These are phyloP conservation scores for Lathyrus aphaca DNA, from an alignment of 306 rosid genomes.

Conservation along the genomic window DNA sequence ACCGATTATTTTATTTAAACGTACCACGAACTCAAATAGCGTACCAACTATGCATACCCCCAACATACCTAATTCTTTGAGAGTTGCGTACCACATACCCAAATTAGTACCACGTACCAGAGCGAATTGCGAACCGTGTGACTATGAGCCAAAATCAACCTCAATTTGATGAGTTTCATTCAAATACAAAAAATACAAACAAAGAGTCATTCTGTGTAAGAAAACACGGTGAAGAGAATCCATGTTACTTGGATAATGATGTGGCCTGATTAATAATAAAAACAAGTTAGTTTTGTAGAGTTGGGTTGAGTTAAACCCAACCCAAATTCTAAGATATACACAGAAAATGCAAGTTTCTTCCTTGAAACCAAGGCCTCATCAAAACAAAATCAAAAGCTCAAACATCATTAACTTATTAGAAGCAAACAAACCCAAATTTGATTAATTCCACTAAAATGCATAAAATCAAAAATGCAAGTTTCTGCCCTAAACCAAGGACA, in stretches of 20 bases:
- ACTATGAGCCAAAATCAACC: background rate
- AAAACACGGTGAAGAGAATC: background rate
- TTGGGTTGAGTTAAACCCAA: background rate
- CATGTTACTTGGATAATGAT: background rate
- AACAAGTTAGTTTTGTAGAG: background rate
- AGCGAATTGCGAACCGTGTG: no score
- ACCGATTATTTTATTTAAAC: no score
- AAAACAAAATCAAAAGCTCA: background rate
- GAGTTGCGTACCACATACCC: no score
- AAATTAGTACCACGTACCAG: no score
- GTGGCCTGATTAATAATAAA: background rate
- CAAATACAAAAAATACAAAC: background rate
- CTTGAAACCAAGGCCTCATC: background rate
- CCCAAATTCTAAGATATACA: background rate
- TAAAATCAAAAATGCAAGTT: slow-evolving; percentile 15
- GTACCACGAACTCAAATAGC: no score
- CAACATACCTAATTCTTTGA: no score
- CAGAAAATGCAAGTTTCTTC: slow-evolving; percentile 19
- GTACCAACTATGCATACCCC: no score
- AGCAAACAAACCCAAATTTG: no score
- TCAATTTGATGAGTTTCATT: slow-evolving; percentile 5
- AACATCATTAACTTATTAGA: background rate
- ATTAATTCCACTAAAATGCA: background rate
- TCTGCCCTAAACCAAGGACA: background rate
- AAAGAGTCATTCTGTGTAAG: background rate